These are phyloP conservation scores for Pseudopyricularia cyperi DNA, from an alignment of 2,329 filamentous ascomycete genomes.

Conservation along the genomic window DNA sequence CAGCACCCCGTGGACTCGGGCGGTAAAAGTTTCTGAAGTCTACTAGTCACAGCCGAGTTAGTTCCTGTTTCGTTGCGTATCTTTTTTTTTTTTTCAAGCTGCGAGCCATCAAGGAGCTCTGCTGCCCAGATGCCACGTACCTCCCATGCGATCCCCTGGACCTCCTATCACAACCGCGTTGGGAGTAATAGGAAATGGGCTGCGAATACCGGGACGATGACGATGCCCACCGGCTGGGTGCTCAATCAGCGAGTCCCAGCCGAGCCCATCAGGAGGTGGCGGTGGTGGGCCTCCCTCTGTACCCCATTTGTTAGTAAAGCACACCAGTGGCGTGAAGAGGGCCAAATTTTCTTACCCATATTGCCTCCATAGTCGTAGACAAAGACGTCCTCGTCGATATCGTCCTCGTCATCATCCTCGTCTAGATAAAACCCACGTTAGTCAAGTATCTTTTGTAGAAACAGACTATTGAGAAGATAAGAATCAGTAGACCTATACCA, in stretches of 20 bases:
- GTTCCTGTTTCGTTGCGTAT: too few relatives aligned
- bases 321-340: not conserved
- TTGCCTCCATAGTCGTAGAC: conserved; percentile 44
- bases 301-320: not conserved
- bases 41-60: conserved; percentile 5
- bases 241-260: conserved; percentile 47
- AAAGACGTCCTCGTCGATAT: conserved; percentile 55
- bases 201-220: conserved; percentile 38
- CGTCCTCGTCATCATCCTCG: conserved; percentile 54
- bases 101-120: not conserved
- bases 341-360: conserved; percentile 30
- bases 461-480: not conserved
- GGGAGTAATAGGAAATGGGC: conserved; percentile 42
- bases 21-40: conserved; percentile 38
- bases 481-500: conserved; percentile 25
- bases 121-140: conserved; percentile 20
- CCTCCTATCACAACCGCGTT: conserved; percentile 33
- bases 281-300: not conserved
- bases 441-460: conserved; percentile 8
- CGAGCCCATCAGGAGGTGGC: conserved; percentile 22
- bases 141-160: conserved; percentile 38
- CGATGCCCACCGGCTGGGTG: conserved; percentile 36
- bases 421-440: conserved; percentile 14
- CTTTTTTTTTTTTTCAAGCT: not conserved
- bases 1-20: conserved; percentile 33